Evolutionary conservation across 768 basidiomycete genomes (phyloP).

Genomic region (Leucogyrophana mollusca): DNA sequence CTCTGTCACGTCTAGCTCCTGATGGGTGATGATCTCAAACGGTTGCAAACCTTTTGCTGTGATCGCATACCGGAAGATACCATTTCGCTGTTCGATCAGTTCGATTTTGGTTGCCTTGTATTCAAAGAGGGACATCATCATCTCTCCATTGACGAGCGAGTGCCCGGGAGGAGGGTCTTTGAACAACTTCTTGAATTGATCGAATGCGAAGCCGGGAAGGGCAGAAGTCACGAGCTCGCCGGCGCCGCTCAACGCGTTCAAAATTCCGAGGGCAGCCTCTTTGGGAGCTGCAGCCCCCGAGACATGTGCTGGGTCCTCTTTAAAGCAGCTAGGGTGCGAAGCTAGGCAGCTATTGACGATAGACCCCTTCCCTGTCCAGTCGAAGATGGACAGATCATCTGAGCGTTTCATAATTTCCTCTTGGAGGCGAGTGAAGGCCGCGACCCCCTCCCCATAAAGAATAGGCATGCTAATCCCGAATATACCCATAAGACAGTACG

Average conservation of each 20-base stretch:
- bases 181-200: conserved; percentile 6
- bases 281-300: no score
- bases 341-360: conserved; percentile 22
- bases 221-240: no score
- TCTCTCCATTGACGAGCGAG: conserved; percentile 19
- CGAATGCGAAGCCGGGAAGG: background rate
- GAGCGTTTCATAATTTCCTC: conserved; percentile 28
- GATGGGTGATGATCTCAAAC: conserved; percentile 5
- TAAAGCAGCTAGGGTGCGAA: conserved; percentile 14
- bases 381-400: conserved; percentile 19
- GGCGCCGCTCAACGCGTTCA: no score
- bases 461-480: conserved; percentile 26
- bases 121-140: conserved; percentile 21
- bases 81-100: background rate
- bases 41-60: conserved; percentile 8
- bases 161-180: conserved; percentile 15
- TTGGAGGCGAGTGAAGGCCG: conserved; percentile 27
- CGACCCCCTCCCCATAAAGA: conserved; percentile 24
- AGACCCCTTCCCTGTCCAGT: conserved; percentile 22
- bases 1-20: no score
- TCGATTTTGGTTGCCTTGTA: conserved; percentile 10
- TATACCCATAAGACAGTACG: conserved; percentile 29
- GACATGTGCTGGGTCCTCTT: conserved; percentile 4
- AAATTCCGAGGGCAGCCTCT: no score
- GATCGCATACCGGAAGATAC: conserved; percentile 8